A percentile compares a stretch with the other conserved stretches of the same genome.
phyloP scores from a whole-genome alignment of 768 basidiomycete species.

The Hemileccinum impolitum region DNA sequence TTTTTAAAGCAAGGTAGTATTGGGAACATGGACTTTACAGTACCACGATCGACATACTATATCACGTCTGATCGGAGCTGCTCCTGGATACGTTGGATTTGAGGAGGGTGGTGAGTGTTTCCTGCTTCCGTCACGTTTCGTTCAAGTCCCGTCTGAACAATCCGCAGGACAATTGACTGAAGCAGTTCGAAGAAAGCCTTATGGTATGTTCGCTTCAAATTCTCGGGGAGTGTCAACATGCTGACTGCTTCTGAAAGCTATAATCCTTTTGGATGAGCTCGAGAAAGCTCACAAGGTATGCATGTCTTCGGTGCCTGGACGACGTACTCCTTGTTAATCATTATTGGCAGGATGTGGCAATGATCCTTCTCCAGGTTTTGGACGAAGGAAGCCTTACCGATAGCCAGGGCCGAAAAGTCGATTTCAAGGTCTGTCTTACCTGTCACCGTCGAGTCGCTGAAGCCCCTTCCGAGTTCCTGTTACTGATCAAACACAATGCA shows the following conservation, averaged over 20 bases:
- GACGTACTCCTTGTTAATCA: not conserved
- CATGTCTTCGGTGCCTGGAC: not conserved
- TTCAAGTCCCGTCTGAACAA: not conserved
- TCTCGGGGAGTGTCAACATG: not conserved
- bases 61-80: constrained; percentile 86
- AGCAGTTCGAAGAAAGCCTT: constrained; percentile 60
- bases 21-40: constrained; percentile 31
- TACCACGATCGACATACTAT: constrained; percentile 92
- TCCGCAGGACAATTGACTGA: constrained; percentile 55
- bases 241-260: constrained; percentile 35
- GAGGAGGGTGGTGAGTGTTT: constrained; percentile 59
- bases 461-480: not conserved
- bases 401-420: constrained; percentile 87
- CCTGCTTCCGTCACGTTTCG: not conserved
- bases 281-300: constrained; percentile 79
- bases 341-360: constrained; percentile 66
- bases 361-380: constrained; percentile 87
- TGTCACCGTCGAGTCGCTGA: too few relatives aligned
- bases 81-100: constrained; percentile 85
- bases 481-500: not conserved
- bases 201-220: constrained; percentile 34
- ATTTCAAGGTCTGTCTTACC: constrained; percentile 66
- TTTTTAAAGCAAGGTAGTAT: not conserved
- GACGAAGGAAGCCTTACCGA: constrained; percentile 90
- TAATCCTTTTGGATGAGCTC: constrained; percentile 63